A percentile compares a stretch with the other conserved stretches of the same genome.
phyloP scores from a whole-genome alignment of 441 rosid species.

The Theobroma grandiflorum region DNA sequence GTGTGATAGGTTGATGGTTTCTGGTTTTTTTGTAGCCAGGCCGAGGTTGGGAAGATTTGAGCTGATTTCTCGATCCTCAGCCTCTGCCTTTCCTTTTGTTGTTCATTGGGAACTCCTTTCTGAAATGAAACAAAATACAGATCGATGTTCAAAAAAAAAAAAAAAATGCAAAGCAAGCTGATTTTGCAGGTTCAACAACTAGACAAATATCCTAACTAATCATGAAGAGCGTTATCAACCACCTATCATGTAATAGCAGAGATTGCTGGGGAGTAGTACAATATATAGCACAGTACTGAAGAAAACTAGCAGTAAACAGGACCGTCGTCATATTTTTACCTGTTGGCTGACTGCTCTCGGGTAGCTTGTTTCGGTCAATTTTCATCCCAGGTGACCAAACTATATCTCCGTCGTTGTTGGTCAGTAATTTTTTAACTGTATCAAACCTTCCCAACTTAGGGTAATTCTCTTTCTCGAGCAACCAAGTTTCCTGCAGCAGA shows the following conservation, averaged over 20 bases:
- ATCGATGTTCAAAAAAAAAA: too few species aligned
- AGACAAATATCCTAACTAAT: background rate
- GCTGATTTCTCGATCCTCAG: too few species aligned
- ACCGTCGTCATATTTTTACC: background rate
- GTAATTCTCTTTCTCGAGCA: background rate
- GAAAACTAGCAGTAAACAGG: too few species aligned
- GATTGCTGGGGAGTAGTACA: background rate
- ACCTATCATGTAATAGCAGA: background rate
- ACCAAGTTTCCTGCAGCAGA: background rate
- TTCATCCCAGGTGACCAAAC: background rate
- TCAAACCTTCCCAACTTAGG: background rate
- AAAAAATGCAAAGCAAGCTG: background rate
- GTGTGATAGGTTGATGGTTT: too few species aligned
- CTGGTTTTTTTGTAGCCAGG: too few species aligned
- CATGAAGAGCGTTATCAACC: background rate
- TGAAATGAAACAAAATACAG: too few species aligned
- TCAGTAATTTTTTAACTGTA: background rate
- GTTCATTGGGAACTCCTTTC: too few species aligned
- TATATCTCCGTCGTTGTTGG: background rate
- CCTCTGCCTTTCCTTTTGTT: too few species aligned
- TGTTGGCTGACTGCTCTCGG: conserved; percentile 7
- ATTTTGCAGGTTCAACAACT: background rate
- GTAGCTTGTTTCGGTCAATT: conserved; percentile 2
- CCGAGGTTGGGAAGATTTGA: too few species aligned
- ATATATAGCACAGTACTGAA: too few species aligned